Base-by-base conservation (phyloP, 1,139 yeast genomes). In the Torulaspora globosa region DNA sequence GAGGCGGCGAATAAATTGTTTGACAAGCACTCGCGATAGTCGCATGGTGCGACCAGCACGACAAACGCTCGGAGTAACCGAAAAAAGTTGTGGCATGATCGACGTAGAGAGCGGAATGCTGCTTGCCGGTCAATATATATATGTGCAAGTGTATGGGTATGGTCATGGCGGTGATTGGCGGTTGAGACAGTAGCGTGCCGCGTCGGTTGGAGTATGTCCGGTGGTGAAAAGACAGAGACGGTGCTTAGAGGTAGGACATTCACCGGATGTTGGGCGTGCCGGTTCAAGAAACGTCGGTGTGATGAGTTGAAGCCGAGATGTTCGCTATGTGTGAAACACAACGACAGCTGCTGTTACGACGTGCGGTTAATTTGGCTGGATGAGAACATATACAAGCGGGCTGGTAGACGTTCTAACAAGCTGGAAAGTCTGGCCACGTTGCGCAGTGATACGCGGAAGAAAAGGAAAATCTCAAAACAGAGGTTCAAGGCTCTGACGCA, bases 261-360 rank as follows among this genome's bases (percentile, higher is more conserved):
- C 27, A 60, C 61, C 8, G 66, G 66, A 6, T 61, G 66, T 46
- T 61, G 66, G 66, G 60, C 63, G 8, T 61, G 66, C 34, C 44
- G 66, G 35, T 54, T 57, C 19, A 60, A 58, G 44, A 61, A 61
- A 40, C 51, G 63, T 23, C 54, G 58, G 30, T 61, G 66, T 45
- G 65, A 61, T 43, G 57, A 57, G 38, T 32, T 32, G 2, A 58
- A 50, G 44, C 64, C 64, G 1, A 27, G 47, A 14, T 61, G 66
- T 30, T 46, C 61, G 1, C 34, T 55, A 14, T 61, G 66, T 36
- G 37, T 46, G 15, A 53, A 49, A 30, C 58, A 59, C 33, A 51
- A 54, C 11, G 56, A 53, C 29, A 41, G 38, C 9, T 61, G 66
- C 35, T 55, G 60, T 21, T 61, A 58, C 47, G 65, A 61, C 39